A percentile compares a stretch with the other conserved stretches of the same genome.
Conservation (phyloP, 768 basidiomycete species). For the Mycena rebaudengoi region DNA sequence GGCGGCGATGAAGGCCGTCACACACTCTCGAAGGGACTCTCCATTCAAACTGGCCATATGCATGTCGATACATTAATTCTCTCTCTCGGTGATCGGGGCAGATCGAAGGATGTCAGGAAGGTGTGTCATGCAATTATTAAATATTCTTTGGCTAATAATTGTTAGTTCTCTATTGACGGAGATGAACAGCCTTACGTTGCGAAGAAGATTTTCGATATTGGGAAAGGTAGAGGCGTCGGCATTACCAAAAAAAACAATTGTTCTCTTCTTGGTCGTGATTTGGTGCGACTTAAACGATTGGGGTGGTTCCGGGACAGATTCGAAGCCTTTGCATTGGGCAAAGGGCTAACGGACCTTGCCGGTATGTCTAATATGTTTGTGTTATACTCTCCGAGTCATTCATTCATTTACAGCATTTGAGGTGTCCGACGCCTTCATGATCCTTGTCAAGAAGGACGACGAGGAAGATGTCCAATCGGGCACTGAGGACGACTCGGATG, state of each 20-base stretch:
- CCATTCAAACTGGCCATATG: neutral
- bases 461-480: neutral
- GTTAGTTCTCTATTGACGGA: neutral
- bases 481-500: neutral
- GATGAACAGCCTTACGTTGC: neutral
- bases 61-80: neutral
- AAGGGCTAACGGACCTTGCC: neutral
- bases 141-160: neutral
- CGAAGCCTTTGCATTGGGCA: neutral
- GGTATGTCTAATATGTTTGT: neutral
- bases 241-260: neutral
- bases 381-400: neutral
- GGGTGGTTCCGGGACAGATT: neutral
- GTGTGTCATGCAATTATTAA: too few species aligned
- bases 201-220: neutral
- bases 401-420: neutral
- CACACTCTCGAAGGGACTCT: neutral
- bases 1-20: neutral
- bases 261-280: neutral
- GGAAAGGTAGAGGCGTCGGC: neutral
- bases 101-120: slow-evolving; percentile 5
- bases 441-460: neutral
- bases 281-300: neutral
- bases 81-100: slow-evolving; percentile 3
- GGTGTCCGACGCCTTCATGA: slow-evolving; percentile 1